phyloP scores from a whole-genome alignment of 2,329 filamentous ascomycete genomes.

The Verticillium nubilum region DNA sequence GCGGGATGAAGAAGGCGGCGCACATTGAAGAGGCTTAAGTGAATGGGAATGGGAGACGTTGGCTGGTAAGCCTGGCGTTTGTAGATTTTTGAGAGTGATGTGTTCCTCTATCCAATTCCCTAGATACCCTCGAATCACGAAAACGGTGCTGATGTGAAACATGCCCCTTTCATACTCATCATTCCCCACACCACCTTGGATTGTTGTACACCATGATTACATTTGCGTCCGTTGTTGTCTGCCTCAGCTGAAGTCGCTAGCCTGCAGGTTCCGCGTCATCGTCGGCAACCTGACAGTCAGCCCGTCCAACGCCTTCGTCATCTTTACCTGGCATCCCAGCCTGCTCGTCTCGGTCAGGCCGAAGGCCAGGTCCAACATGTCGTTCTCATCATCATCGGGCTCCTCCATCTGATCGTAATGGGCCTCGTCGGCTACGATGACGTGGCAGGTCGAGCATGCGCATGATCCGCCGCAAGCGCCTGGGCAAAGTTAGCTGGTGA shows the following conservation, averaged over 20 bases:
- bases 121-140: slow-evolving; percentile 14
- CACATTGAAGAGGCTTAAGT: slow-evolving; percentile 48
- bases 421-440: slow-evolving; percentile 70
- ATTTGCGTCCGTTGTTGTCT: neutral
- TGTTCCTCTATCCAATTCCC: slow-evolving; percentile 14
- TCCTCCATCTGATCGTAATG: slow-evolving; percentile 75
- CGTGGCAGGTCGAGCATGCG: slow-evolving; percentile 89
- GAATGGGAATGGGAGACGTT: neutral
- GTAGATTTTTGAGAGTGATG: slow-evolving; percentile 13
- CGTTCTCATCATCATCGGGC: slow-evolving; percentile 76
- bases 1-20: slow-evolving; percentile 51
- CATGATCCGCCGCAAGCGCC: slow-evolving; percentile 91
- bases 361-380: slow-evolving; percentile 88
- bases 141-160: slow-evolving; percentile 9
- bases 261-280: slow-evolving; percentile 95
- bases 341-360: slow-evolving; percentile 80
- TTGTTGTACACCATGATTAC: neutral
- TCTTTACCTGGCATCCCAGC: slow-evolving; percentile 84
- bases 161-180: neutral
- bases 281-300: slow-evolving; percentile 77
- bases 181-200: neutral
- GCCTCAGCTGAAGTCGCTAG: slow-evolving; percentile 69
- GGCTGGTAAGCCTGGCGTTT: neutral
- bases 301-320: slow-evolving; percentile 87
- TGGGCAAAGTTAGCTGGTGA: slow-evolving; percentile 16